Evolutionary conservation across 805 yeast species (phyloP).

Genomic region (Saccharomyces cerevisiae): DNA sequence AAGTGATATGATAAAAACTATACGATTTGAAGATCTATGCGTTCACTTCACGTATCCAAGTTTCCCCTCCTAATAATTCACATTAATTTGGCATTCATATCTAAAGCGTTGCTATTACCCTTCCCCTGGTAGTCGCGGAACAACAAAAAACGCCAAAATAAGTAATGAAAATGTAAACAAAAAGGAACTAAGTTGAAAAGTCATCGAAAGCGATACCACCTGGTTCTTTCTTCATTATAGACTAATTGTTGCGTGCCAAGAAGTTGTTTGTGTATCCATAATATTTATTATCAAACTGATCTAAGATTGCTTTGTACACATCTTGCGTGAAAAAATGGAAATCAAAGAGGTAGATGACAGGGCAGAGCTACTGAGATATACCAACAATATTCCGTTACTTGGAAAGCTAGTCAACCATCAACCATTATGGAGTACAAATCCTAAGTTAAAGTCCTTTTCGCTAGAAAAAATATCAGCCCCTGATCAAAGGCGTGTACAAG

Average conservation of each 20-base stretch:
- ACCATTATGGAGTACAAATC: conserved; percentile 27
- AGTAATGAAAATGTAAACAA: neutral
- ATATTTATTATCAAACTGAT: neutral
- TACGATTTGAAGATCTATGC: neutral
- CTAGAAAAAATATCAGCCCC: conserved; percentile 30
- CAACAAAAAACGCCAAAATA: neutral
- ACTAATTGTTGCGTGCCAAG: neutral
- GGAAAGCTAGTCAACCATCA: conserved; percentile 30
- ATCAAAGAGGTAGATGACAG: conserved; percentile 21
- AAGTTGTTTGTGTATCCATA: neutral
- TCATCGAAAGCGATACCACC: neutral
- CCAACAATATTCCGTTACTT: conserved; percentile 18
- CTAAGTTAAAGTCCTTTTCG: conserved; percentile 37
- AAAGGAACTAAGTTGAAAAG: neutral
- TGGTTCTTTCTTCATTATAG: neutral
- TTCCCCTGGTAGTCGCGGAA: neutral
- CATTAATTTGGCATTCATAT: neutral
- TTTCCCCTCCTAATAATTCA: neutral
- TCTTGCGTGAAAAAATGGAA: conserved; percentile 11
- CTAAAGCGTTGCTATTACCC: neutral
- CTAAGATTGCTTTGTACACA: neutral
- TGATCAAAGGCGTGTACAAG: conserved; percentile 53
- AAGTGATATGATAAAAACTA: neutral
- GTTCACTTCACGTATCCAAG: neutral
- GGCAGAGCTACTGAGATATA: conserved; percentile 13